Base-by-base conservation (phyloP, 371 early-diverging fungal species). In the Mortierella sp. region DNA sequence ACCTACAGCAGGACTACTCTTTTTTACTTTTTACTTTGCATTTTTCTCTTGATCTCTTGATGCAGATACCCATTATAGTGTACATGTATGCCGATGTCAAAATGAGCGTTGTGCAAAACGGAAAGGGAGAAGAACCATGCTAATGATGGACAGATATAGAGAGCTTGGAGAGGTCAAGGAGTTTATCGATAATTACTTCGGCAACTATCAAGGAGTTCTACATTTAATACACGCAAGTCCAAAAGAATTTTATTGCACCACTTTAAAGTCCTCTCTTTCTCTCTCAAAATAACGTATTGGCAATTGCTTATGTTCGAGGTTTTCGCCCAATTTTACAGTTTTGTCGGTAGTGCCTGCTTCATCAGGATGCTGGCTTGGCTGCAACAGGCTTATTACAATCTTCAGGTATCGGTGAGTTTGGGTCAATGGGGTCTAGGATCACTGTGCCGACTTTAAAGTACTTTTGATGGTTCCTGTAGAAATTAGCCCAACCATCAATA, bases 401-500 rank as follows among this genome's bases (percentile, higher is more conserved):
- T 61, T 85, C 88, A 12, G 97, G 98, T 68, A 97, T 89, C 14
- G 97, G 96, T 8, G 93, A 83, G 63, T 90, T 84, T 2, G 93
- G 92, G 58, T 94, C 94, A 62, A 97, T 95, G 10, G 96, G 94
- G 12, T 88, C 88, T 70, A 94, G 93, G 1, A 90, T 60, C 2
- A 98, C 96, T 2, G 80, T 84, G 8, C 99, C 99, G n/a, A 97
- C 93, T 63, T 91, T 89, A 72, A 90, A 90, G 77, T 98, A 98
- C 43, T 88, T 92, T 72, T 93, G 92, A 77, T 93, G 93, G 54
- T 94, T 92, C 32, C 90, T 89, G 85, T 96, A 98, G 74, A 97
- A 97, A 32, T 87, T 87, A 49, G 91, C 90, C 99, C 99, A 98
- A 22, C 91, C 90, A n/a, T 91, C 86, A 40, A 98, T 70, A 20